Conservation (phyloP, 345 rosid species). For the Pugionium cornutum region DNA sequence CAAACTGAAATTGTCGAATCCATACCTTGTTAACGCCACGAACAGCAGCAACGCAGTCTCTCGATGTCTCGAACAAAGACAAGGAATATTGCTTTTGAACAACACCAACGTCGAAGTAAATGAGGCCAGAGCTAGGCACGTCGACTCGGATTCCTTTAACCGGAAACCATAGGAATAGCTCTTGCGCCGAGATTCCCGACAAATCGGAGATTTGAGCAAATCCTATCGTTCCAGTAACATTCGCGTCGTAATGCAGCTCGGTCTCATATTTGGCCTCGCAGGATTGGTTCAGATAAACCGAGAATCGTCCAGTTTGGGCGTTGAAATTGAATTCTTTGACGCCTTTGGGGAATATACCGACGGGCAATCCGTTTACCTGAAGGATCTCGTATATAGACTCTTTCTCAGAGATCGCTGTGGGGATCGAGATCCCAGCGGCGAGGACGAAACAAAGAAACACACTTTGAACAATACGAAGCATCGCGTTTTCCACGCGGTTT, state of each 20-base stretch:
- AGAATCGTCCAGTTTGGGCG: conserved; percentile 55
- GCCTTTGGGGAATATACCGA: conserved; percentile 81
- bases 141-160: conserved; percentile 82
- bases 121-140: conserved; percentile 80
- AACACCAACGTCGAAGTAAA: conserved; percentile 83
- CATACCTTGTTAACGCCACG: conserved; percentile 25
- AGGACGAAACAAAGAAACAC: conserved; percentile 37
- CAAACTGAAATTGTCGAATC: no score
- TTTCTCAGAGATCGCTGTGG: conserved; percentile 20
- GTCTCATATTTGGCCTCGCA: conserved; percentile 88
- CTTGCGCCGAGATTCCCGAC: conserved; percentile 76
- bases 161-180: conserved; percentile 86
- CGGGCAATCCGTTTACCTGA: conserved; percentile 63
- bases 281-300: conserved; percentile 71
- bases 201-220: conserved; percentile 66
- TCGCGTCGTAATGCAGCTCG: conserved; percentile 69
- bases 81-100: conserved; percentile 75
- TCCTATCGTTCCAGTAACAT: conserved; percentile 64
- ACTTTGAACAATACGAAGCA: conserved; percentile 34
- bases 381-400: conserved; percentile 65
- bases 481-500: neutral
- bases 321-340: conserved; percentile 56
- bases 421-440: conserved; percentile 21
- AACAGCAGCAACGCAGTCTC: conserved; percentile 67
- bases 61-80: conserved; percentile 82